Conservation (phyloP, 2,329 filamentous ascomycete genomes). For the Phialophora chinensis region DNA sequence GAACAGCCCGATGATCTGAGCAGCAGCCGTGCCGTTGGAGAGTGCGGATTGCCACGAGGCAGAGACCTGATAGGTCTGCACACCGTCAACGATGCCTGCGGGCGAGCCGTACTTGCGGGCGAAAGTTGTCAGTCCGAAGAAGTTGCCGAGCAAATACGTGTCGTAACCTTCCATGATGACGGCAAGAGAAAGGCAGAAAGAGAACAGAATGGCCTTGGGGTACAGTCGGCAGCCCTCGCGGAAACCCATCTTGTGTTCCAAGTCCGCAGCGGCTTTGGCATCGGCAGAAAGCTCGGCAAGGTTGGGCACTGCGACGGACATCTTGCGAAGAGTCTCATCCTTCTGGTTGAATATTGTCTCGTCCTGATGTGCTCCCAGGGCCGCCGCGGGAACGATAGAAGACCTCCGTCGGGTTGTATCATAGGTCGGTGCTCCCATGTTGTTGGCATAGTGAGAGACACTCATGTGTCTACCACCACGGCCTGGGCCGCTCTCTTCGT, state of each 20-base stretch:
- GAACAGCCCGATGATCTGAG: constrained; percentile 39
- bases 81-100: constrained; percentile 32
- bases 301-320: constrained; percentile 40
- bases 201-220: constrained; percentile 63
- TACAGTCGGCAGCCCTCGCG: constrained; percentile 80
- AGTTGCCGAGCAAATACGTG: constrained; percentile 40
- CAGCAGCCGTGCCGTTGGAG: constrained; percentile 43
- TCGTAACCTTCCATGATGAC: constrained; percentile 42
- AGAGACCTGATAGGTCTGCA: constrained; percentile 32
- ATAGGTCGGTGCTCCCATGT: constrained; percentile 31
- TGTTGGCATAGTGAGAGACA: constrained; percentile 38
- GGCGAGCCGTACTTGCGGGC: constrained; percentile 33
- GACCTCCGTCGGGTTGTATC: constrained; percentile 37
- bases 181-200: constrained; percentile 37
- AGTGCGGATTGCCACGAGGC: constrained; percentile 54
- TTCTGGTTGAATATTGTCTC: constrained; percentile 38
- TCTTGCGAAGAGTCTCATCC: constrained; percentile 40
- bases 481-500: constrained; percentile 35
- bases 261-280: constrained; percentile 36
- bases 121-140: constrained; percentile 39
- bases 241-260: constrained; percentile 42
- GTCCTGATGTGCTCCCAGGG: constrained; percentile 28
- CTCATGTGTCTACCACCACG: constrained; percentile 36
- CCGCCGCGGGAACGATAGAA: constrained; percentile 38
- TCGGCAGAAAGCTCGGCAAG: constrained; percentile 38